Conservation (phyloP, 1,284 basidiomycete genomes). For the Takashimella tepidaria region DNA sequence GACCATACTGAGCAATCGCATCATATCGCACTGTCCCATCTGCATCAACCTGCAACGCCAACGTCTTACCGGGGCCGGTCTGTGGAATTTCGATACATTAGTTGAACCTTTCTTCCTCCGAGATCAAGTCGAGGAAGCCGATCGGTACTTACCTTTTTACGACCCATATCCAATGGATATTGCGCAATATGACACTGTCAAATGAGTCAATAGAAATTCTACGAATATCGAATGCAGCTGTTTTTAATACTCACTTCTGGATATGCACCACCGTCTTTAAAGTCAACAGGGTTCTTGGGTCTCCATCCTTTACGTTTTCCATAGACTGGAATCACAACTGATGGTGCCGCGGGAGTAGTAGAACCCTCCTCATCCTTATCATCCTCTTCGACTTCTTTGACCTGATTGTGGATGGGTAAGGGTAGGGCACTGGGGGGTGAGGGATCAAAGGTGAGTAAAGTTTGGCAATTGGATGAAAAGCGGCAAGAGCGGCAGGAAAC, state of each 20-base stretch:
- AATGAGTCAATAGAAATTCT: slow-evolving; percentile 7
- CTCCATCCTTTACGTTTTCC: slow-evolving; percentile 82
- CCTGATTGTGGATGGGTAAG: slow-evolving; percentile 32
- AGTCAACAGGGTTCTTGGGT: slow-evolving; percentile 74
- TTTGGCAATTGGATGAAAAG: background rate
- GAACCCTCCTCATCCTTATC: slow-evolving; percentile 18
- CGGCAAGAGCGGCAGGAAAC: too few relatives aligned
- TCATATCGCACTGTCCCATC: slow-evolving; percentile 97
- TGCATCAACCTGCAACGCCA: slow-evolving; percentile 92
- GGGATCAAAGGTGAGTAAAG: background rate
- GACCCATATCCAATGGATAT: slow-evolving; percentile 92
- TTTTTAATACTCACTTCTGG: slow-evolving; percentile 58
- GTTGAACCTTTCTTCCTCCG: background rate
- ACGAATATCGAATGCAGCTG: background rate
- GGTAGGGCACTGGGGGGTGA: slow-evolving; percentile 34
- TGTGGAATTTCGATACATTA: slow-evolving; percentile 35
- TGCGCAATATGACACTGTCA: slow-evolving; percentile 84
- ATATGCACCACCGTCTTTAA: slow-evolving; percentile 88
- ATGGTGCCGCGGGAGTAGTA: slow-evolving; percentile 14
- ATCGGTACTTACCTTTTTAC: slow-evolving; percentile 85
- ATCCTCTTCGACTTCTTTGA: slow-evolving; percentile 34
- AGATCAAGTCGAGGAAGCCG: too few relatives aligned
- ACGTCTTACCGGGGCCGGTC: slow-evolving; percentile 83
- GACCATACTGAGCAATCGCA: slow-evolving; percentile 91
- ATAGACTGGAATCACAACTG: slow-evolving; percentile 52